These are phyloP conservation scores for Trifolium pratense DNA, from an alignment of 306 rosid genomes.

Conservation along the genomic window DNA sequence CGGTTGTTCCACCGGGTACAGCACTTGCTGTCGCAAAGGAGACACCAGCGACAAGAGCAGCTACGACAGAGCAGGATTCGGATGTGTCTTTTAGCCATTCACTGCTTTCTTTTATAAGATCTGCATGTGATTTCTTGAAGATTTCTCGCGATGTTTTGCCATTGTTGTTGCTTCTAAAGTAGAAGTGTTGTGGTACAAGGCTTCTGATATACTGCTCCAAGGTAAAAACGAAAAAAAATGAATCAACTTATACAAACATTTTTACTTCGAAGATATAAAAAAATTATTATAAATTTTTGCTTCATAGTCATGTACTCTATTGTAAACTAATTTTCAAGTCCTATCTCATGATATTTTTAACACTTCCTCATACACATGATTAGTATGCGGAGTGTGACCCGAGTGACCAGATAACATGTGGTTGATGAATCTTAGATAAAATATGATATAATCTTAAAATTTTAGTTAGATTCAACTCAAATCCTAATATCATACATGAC, in stretches of 20 bases:
- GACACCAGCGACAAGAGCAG: conserved; percentile 47
- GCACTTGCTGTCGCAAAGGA: conserved; percentile 44
- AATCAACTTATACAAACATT: not conserved
- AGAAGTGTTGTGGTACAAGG: conserved; percentile 34
- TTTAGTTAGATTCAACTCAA: no score
- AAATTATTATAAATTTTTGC: no score
- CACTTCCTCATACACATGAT: no score
- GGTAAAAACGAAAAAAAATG: not conserved
- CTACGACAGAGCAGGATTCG: conserved; percentile 53
- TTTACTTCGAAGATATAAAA: no score
- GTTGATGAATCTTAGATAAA: no score
- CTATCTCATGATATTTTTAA: no score
- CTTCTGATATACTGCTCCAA: conserved; percentile 43
- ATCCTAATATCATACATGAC: no score
- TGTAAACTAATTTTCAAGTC: no score
- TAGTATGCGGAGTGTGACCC: no score
- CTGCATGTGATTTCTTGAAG: conserved; percentile 33
- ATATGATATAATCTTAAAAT: no score
- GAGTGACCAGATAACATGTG: no score
- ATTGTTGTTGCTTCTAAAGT: not conserved
- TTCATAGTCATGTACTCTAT: no score
- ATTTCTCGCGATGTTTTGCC: conserved; percentile 31
- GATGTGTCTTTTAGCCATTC: conserved; percentile 52
- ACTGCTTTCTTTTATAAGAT: not conserved
- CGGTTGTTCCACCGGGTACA: conserved; percentile 51